Evolutionary conservation across 2,329 filamentous ascomycete species (phyloP).

Genomic region (Geosmithia putterillii): DNA sequence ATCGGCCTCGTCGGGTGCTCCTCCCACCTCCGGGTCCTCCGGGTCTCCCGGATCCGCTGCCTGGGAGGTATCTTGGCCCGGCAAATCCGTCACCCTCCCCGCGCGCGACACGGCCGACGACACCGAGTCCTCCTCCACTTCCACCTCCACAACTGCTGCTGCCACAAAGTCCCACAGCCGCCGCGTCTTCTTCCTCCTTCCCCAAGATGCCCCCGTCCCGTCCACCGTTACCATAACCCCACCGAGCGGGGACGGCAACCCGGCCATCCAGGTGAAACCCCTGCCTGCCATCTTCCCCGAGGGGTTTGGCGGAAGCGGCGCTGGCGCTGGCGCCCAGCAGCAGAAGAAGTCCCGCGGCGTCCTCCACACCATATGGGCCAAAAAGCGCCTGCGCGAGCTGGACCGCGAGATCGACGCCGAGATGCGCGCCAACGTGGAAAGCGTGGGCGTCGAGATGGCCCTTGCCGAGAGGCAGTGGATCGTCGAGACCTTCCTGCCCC

Average conservation of each 20-base stretch:
- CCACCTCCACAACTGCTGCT: not conserved
- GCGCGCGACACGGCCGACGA: constrained; percentile 29
- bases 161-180: constrained; percentile 21
- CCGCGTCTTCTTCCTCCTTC: constrained; percentile 70
- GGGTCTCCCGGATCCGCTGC: too few relatives aligned
- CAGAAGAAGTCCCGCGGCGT: constrained; percentile 63
- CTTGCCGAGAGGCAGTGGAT: constrained; percentile 79
- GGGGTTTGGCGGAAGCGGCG: constrained; percentile 44
- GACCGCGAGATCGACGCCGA: constrained; percentile 67
- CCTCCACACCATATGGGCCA: constrained; percentile 82
- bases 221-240: constrained; percentile 55
- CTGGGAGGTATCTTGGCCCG: constrained; percentile 78
- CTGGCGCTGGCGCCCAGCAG: constrained; percentile 18
- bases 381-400: constrained; percentile 63
- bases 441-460: constrained; percentile 75
- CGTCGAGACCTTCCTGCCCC: constrained; percentile 53
- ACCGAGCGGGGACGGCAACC: constrained; percentile 10
- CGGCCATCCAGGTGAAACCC: constrained; percentile 53
- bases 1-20: not conserved
- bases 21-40: too few relatives aligned
- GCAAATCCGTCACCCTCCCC: constrained; percentile 61
- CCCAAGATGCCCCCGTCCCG: constrained; percentile 59
- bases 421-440: constrained; percentile 62
- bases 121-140: constrained; percentile 9
- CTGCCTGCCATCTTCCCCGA: constrained; percentile 79